Conservation (phyloP, 1,139 yeast genomes). For the Spencermartinsiella ligniputridi region DNA sequence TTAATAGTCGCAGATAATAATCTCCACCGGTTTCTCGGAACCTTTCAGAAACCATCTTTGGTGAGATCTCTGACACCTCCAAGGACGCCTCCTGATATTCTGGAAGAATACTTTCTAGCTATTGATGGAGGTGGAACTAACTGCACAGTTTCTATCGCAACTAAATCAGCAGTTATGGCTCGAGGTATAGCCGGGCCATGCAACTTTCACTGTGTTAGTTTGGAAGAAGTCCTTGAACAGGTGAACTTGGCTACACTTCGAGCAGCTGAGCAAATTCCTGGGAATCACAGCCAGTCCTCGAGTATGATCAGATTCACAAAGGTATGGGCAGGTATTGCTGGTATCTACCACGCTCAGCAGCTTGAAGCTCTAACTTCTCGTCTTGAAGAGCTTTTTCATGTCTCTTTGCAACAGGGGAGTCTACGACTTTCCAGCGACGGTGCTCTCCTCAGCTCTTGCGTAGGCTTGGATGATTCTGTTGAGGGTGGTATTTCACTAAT, state of each 20-base stretch:
- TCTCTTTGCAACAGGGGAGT: neutral
- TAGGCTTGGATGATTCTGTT: neutral
- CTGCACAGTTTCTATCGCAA: constrained; percentile 2
- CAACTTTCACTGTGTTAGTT: neutral
- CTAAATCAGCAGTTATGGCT: neutral
- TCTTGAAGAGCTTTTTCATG: neutral
- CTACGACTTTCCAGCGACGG: constrained; percentile 1
- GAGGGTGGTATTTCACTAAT: constrained; percentile 7
- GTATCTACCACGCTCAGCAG: neutral
- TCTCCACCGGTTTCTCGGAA: neutral
- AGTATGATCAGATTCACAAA: neutral
- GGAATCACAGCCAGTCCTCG: neutral
- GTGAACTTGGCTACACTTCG: neutral
- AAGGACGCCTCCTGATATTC: neutral
- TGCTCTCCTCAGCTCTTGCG: neutral
- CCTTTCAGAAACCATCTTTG: neutral
- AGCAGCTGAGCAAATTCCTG: neutral
- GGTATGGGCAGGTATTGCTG: constrained; percentile 3
- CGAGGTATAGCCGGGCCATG: constrained; percentile 1
- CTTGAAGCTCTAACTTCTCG: neutral
- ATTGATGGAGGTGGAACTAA: constrained; percentile 3
- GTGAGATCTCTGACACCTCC: neutral
- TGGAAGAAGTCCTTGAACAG: constrained; percentile 1
- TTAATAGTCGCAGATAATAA: neutral
- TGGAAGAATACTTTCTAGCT: neutral